Percentiles rank a stretch among this genome's conserved stretches.
Evolutionary conservation across 1,139 yeast species (phyloP).

Genomic region (Hyphopichia buzzinii): DNA sequence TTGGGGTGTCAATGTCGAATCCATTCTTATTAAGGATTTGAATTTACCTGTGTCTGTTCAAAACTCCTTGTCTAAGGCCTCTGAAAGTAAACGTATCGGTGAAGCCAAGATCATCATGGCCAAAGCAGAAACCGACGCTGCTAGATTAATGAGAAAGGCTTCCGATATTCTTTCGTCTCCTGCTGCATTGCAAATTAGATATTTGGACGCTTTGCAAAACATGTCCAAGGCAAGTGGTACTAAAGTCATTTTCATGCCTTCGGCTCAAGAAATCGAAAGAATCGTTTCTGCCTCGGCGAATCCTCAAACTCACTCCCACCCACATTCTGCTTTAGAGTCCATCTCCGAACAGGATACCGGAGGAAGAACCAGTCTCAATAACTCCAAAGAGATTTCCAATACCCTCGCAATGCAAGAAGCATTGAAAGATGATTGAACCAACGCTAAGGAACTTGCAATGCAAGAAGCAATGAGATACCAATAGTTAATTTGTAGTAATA

Average conservation of each 20-base stretch:
- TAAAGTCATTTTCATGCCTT: constrained; percentile 75
- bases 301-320: not conserved
- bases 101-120: constrained; percentile 77
- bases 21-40: constrained; percentile 69
- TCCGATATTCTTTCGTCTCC: constrained; percentile 75
- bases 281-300: constrained; percentile 23
- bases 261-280: constrained; percentile 41
- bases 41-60: constrained; percentile 57
- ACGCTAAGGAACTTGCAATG: not conserved
- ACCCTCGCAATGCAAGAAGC: constrained; percentile 34
- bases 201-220: constrained; percentile 74
- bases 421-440: constrained; percentile 8
- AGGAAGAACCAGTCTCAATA: constrained; percentile 3
- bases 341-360: constrained; percentile 9
- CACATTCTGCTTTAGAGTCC: constrained; percentile 1
- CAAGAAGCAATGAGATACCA: too few relatives aligned
- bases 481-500: too few relatives aligned
- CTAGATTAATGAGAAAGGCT: constrained; percentile 76
- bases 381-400: constrained; percentile 13
- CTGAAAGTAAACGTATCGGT: constrained; percentile 75
- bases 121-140: constrained; percentile 73
- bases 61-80: constrained; percentile 67
- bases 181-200: constrained; percentile 79
- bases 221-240: constrained; percentile 65
- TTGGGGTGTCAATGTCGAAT: constrained; percentile 75